These are phyloP conservation scores for Tothia fuscella DNA, from an alignment of 2,329 filamentous ascomycete species.

Conservation along the genomic window DNA sequence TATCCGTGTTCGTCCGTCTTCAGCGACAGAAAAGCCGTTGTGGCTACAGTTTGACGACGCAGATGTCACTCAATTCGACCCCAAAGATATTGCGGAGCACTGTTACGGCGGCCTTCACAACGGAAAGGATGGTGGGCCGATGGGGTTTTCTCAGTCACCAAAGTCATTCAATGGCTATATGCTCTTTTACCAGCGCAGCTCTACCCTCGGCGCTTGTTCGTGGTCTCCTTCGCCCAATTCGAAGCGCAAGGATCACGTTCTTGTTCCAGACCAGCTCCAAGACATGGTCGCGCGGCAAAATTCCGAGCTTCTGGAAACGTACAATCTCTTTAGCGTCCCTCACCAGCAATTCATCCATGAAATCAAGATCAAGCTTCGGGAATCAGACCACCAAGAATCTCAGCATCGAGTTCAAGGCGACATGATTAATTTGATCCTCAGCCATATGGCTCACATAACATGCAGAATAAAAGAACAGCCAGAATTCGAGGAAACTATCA, in stretches of 20 bases:
- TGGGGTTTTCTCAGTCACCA: constrained; percentile 27
- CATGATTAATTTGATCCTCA: no score
- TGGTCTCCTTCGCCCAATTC: neutral
- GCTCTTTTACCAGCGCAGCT: constrained; percentile 85
- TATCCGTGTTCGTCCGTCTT: constrained; percentile 63
- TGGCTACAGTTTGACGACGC: constrained; percentile 97
- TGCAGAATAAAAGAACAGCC: constrained; percentile 8
- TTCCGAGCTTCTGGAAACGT: constrained; percentile 1
- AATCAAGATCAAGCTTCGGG: constrained; percentile 1
- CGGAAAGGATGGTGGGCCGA: constrained; percentile 6
- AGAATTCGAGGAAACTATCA: constrained; percentile 1
- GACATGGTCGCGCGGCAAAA: constrained; percentile 4
- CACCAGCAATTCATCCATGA: neutral
- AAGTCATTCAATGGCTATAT: constrained; percentile 71
- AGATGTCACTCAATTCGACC: constrained; percentile 65
- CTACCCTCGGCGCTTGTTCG: constrained; percentile 39
- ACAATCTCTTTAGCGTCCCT: constrained; percentile 4
- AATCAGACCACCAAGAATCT: neutral
- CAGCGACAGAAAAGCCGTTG: constrained; percentile 31
- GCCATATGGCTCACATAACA: neutral
- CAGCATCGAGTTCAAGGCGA: no score
- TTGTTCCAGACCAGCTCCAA: constrained; percentile 2
- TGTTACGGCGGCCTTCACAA: constrained; percentile 51
- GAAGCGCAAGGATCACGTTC: neutral
- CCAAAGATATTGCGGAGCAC: constrained; percentile 55